These are phyloP conservation scores for Suillus plorans DNA, from an alignment of 768 basidiomycete species.

Conservation along the genomic window DNA sequence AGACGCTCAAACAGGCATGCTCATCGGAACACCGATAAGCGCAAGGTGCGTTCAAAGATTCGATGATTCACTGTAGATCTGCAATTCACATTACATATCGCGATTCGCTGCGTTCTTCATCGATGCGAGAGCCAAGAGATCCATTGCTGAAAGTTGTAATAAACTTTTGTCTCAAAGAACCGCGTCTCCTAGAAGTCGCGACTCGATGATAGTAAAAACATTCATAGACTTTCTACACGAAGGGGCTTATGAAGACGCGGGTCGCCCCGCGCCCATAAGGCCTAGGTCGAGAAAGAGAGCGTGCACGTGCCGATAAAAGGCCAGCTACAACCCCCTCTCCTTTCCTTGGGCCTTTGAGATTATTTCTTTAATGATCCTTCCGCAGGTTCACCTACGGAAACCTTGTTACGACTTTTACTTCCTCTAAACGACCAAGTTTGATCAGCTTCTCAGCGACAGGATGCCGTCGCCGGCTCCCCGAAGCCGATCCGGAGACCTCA, in stretches of 20 bases:
- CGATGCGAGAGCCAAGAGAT: slow-evolving; percentile 79
- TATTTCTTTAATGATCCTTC: slow-evolving; percentile 68
- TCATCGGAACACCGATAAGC: slow-evolving; percentile 72
- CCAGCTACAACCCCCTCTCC: too few relatives aligned
- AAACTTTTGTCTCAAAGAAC: slow-evolving; percentile 11
- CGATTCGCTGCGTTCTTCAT: slow-evolving; percentile 82
- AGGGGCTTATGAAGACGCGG: background rate
- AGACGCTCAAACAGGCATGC: slow-evolving; percentile 38
- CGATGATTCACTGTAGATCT: slow-evolving; percentile 79
- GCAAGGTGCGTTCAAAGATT: slow-evolving; percentile 84
- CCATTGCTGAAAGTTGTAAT: slow-evolving; percentile 56
- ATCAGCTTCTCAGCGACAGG: slow-evolving; percentile 58
- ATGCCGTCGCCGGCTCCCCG: slow-evolving; percentile 54
- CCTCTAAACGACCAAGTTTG: slow-evolving; percentile 84
- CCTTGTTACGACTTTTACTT: slow-evolving; percentile 84
- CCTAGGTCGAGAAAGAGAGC: background rate
- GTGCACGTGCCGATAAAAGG: background rate
- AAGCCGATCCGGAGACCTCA: slow-evolving; percentile 82
- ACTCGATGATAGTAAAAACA: background rate
- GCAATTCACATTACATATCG: slow-evolving; percentile 84
- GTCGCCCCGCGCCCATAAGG: background rate
- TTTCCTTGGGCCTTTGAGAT: too few relatives aligned
- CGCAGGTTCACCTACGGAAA: slow-evolving; percentile 82
- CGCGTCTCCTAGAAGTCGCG: slow-evolving; percentile 20
- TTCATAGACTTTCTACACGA: slow-evolving; percentile 2